Evolutionary conservation across 805 yeast genomes (phyloP).

Genomic region (Metschnikowia vanudenii): DNA sequence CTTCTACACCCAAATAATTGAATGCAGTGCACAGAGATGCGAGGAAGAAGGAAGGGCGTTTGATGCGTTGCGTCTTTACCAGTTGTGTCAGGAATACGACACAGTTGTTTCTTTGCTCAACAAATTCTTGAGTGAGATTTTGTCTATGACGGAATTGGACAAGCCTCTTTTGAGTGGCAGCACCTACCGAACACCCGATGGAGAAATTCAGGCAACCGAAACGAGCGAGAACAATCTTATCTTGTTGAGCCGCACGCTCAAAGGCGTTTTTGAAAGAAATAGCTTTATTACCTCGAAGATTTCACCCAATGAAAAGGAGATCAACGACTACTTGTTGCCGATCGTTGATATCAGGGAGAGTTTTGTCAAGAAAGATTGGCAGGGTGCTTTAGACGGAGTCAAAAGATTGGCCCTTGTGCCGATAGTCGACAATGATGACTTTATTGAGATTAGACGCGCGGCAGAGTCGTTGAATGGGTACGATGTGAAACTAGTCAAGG

Average conservation of each 20-base stretch:
- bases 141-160: constrained; percentile 68
- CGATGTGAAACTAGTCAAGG: constrained; percentile 72
- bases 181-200: constrained; percentile 36
- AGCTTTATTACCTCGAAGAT: constrained; percentile 58
- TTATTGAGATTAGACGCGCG: constrained; percentile 57
- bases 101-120: constrained; percentile 75
- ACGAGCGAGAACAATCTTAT: constrained; percentile 49
- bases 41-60: constrained; percentile 87
- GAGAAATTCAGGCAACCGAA: constrained; percentile 31
- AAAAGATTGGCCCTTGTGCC: constrained; percentile 69
- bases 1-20: constrained; percentile 70
- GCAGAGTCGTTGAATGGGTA: constrained; percentile 56
- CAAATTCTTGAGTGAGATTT: constrained; percentile 71
- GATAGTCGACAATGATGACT: constrained; percentile 44
- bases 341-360: constrained; percentile 66
- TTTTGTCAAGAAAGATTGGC: constrained; percentile 58
- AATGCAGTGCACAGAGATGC: constrained; percentile 80
- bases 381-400: constrained; percentile 52
- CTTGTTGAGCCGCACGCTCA: constrained; percentile 43
- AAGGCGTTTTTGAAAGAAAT: constrained; percentile 51
- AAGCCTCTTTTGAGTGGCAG: constrained; percentile 48
- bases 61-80: constrained; percentile 83
- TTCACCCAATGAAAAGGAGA: constrained; percentile 54
- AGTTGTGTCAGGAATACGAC: constrained; percentile 83
- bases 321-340: constrained; percentile 61